Base-by-base conservation (phyloP, 257 asterid species). In the Primulina tabacum region DNA sequence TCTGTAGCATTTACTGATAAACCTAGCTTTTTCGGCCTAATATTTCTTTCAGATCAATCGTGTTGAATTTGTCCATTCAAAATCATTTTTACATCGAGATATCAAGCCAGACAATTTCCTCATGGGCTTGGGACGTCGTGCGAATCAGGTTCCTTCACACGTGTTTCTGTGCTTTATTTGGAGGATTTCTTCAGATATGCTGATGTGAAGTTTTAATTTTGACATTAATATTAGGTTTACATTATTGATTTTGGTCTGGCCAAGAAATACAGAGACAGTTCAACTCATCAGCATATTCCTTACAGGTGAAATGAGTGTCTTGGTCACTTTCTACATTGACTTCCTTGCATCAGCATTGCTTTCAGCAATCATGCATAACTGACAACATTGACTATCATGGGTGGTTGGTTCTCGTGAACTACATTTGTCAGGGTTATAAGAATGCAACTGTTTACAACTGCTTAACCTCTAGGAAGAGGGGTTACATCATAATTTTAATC, bases 71-170 rank as follows among this genome's bases (percentile, higher is more conserved):
- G 91, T 94, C 77, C 99, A 94, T 72, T 80, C 92, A 26, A 94
- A 94, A 77, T 91, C 97, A 72, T 94, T 94, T 88, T 80, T 94
- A 65, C 99, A 94, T 74, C 92, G 99, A 50, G 99, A 94, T 82
- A 94, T 91, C 82, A 94, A 94, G 83, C 99, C 99, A 17, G 99
- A 94, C 86, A 94, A 94, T 84, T 94, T 94, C 76, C 96, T 94
- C 68, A 94, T 94, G 99, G 99, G 99, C 69, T 82, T 94, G 86
- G 99, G 97, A 65, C 79, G 97, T 61, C 96, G 97, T 65, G 99
- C 99, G 67, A 88, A 91, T 73, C 99, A 94, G 97, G 99, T 94
- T 62, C 67, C 26, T 20, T 6, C 52, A 60, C 65, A 40, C 75
- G 29, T 64, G 56, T 52, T 38, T 73, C 65, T 38, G 3, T 70